Conservation (phyloP, 192 early-diverging fungal species). For the Backusella australiensis region DNA sequence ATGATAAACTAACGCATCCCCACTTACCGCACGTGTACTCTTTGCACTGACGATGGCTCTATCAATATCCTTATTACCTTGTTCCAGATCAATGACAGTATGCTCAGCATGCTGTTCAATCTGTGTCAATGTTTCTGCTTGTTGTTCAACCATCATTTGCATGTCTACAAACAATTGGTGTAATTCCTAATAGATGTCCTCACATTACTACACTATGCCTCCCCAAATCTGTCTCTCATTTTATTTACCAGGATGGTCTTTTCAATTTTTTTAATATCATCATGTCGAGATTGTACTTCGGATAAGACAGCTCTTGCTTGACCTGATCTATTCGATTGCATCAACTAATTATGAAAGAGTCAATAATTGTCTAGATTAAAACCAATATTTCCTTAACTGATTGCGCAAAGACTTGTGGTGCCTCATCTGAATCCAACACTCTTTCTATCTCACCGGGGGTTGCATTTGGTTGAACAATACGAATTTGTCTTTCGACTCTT, state of each 20-base stretch:
- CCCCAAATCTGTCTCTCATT: too few species aligned
- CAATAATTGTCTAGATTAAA: background rate
- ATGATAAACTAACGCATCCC: too few species aligned
- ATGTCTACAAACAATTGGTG: constrained; percentile 89
- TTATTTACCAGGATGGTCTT: constrained; percentile 72
- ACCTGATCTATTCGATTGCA: constrained; percentile 68
- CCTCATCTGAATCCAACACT: constrained; percentile 69
- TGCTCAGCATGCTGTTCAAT: constrained; percentile 69
- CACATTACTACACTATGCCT: too few species aligned
- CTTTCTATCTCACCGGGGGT: constrained; percentile 71
- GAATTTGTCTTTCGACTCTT: constrained; percentile 78
- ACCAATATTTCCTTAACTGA: constrained; percentile 47
- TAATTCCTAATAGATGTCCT: constrained; percentile 57
- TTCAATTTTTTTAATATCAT: constrained; percentile 87
- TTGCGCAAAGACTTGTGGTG: constrained; percentile 81
- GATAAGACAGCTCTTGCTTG: constrained; percentile 76
- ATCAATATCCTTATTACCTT: constrained; percentile 60
- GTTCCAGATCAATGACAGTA: constrained; percentile 61
- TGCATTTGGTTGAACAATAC: constrained; percentile 84
- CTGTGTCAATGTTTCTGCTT: constrained; percentile 70
- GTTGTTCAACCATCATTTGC: constrained; percentile 76
- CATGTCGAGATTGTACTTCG: constrained; percentile 83
- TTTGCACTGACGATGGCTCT: constrained; percentile 51
- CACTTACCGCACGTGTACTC: constrained; percentile 35
- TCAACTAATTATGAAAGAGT: constrained; percentile 46